A percentile compares a stretch with the other conserved stretches of the same genome.
Evolutionary conservation across 345 rosid species (phyloP).

Genomic region (Corchorus olitorius): DNA sequence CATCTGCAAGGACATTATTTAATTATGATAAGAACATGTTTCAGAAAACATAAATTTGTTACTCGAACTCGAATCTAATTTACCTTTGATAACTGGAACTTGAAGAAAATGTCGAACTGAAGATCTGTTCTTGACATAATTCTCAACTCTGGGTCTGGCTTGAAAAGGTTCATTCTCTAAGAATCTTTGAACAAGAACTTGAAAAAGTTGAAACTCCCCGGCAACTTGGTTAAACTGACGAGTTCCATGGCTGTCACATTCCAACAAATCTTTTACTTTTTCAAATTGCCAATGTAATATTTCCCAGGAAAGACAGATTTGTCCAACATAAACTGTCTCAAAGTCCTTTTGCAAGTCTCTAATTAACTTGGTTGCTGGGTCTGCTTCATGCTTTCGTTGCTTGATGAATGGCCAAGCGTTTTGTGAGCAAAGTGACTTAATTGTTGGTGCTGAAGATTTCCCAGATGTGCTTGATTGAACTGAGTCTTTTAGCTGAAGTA

Average conservation of each 20-base stretch:
- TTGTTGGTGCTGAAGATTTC: conserved; percentile 22
- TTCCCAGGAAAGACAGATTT: conserved; percentile 88
- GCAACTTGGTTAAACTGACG: conserved; percentile 69
- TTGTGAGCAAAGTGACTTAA: conserved; percentile 36
- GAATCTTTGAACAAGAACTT: conserved; percentile 75
- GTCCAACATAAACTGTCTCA: conserved; percentile 81
- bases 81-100: conserved; percentile 77
- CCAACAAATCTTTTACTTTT: conserved; percentile 50
- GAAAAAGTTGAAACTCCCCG: conserved; percentile 75
- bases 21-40: not conserved
- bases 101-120: conserved; percentile 62
- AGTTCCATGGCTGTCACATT: conserved; percentile 34
- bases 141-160: conserved; percentile 52
- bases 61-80: not conserved
- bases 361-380: conserved; percentile 40
- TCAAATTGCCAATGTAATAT: conserved; percentile 77
- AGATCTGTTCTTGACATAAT: conserved; percentile 62
- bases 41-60: not conserved
- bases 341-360: conserved; percentile 56
- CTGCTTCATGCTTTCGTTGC: conserved; percentile 35
- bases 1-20: conserved; percentile 40
- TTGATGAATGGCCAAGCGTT: conserved; percentile 53
- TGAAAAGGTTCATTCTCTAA: conserved; percentile 85
- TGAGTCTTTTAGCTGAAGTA: conserved; percentile 54
- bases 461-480: conserved; percentile 21